Conservation (phyloP, 805 yeast species). For the Yamadazyma olivae region DNA sequence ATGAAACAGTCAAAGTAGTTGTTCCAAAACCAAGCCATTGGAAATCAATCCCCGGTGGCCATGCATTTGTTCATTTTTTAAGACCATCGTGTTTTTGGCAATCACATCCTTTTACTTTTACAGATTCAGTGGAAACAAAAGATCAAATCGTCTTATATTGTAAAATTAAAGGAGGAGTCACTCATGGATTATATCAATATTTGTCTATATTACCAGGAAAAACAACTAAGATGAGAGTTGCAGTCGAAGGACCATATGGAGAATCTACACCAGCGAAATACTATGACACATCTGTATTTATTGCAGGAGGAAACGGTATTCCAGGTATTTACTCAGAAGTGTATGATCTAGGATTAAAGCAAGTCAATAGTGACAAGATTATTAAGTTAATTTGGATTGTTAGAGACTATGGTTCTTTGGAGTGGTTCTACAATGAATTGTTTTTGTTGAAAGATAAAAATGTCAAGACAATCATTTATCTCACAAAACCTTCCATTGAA, state of each 20-base stretch:
- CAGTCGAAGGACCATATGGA: conserved; percentile 73
- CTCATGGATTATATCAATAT: conserved; percentile 26
- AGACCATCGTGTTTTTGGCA: conserved; percentile 38
- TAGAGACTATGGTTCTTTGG: conserved; percentile 46
- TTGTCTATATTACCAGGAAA: conserved; percentile 27
- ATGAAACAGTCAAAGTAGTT: conserved; percentile 35
- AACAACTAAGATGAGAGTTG: conserved; percentile 24
- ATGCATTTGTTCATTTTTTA: conserved; percentile 37
- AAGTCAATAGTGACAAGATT: conserved; percentile 11
- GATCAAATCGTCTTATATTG: conserved; percentile 26
- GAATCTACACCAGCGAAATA: conserved; percentile 43
- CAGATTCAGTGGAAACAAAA: conserved; percentile 20
- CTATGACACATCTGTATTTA: conserved; percentile 52
- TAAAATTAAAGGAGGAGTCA: conserved; percentile 37
- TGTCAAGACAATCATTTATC: conserved; percentile 25
- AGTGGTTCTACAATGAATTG: conserved; percentile 47
- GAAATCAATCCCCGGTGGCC: conserved; percentile 39
- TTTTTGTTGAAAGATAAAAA: conserved; percentile 17
- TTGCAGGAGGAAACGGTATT: conserved; percentile 77
- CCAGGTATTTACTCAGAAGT: conserved; percentile 52
- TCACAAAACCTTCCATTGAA: conserved; percentile 21
- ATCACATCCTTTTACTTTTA: conserved; percentile 41
- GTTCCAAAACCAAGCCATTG: conserved; percentile 36
- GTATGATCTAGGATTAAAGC: conserved; percentile 20
- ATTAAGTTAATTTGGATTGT: conserved; percentile 62